Percentiles rank a stretch among this genome's conserved stretches.
These are phyloP conservation scores for Mycena amicta DNA, from an alignment of 768 basidiomycete genomes.

Conservation along the genomic window DNA sequence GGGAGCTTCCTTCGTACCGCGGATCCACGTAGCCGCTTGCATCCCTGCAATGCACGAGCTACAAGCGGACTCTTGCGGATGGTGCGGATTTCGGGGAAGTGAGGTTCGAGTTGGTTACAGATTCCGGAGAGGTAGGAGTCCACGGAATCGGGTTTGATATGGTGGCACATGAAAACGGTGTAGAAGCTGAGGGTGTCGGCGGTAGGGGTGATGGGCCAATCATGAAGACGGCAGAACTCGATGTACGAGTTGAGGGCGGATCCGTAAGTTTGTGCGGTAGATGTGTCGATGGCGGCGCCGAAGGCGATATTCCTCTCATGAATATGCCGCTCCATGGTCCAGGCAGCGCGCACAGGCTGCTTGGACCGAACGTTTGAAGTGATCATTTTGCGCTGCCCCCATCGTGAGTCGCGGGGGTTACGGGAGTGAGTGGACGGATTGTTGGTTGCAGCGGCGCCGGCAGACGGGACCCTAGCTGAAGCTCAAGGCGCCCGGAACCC, in stretches of 20 bases:
- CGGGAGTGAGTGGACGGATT: no score
- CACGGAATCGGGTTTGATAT: constrained; percentile 35
- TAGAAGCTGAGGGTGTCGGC: constrained; percentile 35
- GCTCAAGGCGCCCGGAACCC: no score
- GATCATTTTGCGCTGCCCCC: not conserved
- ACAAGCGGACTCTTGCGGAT: constrained; percentile 24
- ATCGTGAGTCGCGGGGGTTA: not conserved
- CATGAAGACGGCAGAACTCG: constrained; percentile 26
- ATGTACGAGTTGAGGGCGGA: constrained; percentile 32
- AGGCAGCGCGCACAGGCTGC: constrained; percentile 33
- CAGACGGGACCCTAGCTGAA: no score
- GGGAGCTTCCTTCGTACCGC: constrained; percentile 30
- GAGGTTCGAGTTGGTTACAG: constrained; percentile 33
- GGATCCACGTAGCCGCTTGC: constrained; percentile 14
- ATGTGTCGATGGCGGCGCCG: constrained; percentile 22
- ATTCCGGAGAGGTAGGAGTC: constrained; percentile 40
- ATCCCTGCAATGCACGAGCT: constrained; percentile 22
- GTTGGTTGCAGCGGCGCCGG: not conserved
- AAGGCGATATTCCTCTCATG: constrained; percentile 30
- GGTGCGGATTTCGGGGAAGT: constrained; percentile 31
- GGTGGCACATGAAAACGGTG: constrained; percentile 32
- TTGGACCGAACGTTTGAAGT: constrained; percentile 13
- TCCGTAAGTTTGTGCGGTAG: constrained; percentile 19
- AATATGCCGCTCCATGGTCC: constrained; percentile 34
- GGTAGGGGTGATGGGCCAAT: constrained; percentile 28